Evolutionary conservation across 2,329 filamentous ascomycete species (phyloP), one percentile per base, ranked within the genome.

Genomic region (Teratosphaeria destructans): DNA sequence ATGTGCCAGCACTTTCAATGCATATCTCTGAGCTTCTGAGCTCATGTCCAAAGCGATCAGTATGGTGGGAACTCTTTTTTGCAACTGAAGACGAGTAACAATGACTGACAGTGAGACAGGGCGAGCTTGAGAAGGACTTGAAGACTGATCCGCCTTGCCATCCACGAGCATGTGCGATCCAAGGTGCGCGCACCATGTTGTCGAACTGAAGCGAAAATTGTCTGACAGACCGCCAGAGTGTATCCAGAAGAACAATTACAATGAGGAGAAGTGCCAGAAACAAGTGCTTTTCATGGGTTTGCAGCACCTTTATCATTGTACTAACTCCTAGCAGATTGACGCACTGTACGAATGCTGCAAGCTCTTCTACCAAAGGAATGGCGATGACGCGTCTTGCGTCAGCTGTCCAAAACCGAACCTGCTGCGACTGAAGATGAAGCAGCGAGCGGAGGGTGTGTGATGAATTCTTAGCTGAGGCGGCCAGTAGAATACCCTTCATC

Each of bases 281-380:
- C 73, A 79, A 71, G 78, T 78, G 64, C 56, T 23, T 23, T 43
- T 53, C 43, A 54, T 54, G 26, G 10, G 12, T 54, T 7, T 26
- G 14, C 27, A 7, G 7, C 27, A 19, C 57, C 10, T 43, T 34
- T 52, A 14, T 52, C 12, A 39, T 27, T 32, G 19, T 26, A 34
- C 60, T 65, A 59, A 63, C 27, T 16, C 5, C 73, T 77, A 3
- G 19, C 79, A 90, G 69, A 82, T 99, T 59, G 86, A 93, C 72
- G 89, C 90, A 2, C 78, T 99, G 27, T 99, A 97, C 74, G 87
- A 94, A 67, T 99, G 94, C 76, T 99, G 94, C 75, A 86, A 92
- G 69, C 82, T 84, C 12, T 96, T 97, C 72, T 97, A 99, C 75
- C 78, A 86, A 67, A 81, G 83, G 60, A 83, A 89, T 61, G 92